Evolutionary conservation across 768 basidiomycete species (phyloP).

Genomic region (Pilatotrama ljubarskyi): DNA sequence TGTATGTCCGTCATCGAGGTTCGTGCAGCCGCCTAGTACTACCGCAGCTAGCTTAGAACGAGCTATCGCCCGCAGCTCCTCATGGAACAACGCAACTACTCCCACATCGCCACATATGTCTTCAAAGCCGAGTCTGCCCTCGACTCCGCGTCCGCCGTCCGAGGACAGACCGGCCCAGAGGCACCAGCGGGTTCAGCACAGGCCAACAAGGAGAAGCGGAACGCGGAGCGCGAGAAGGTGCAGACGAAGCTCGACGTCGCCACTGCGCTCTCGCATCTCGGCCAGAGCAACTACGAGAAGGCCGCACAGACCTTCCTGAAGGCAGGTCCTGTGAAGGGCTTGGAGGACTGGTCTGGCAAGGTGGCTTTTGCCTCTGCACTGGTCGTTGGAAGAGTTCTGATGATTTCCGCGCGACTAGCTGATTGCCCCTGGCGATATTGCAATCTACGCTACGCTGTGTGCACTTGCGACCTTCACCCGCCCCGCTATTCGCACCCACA

Average conservation of each 20-base stretch:
- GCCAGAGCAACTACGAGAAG: conserved; percentile 72
- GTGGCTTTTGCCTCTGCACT: conserved; percentile 30
- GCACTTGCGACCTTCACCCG: conserved; percentile 78
- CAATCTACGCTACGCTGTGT: conserved; percentile 82
- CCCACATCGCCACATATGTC: conserved; percentile 87
- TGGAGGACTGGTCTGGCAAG: conserved; percentile 80
- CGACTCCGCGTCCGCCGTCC: conserved; percentile 48
- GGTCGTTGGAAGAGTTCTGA: background rate
- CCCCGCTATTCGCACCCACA: conserved; percentile 61
- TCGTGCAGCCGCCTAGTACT: conserved; percentile 14
- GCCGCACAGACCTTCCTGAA: conserved; percentile 75
- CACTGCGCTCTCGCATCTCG: conserved; percentile 72
- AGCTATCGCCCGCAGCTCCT: conserved; percentile 56
- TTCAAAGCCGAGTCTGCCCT: conserved; percentile 95
- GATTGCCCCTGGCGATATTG: conserved; percentile 79
- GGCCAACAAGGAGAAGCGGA: conserved; percentile 44
- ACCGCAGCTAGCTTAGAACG: background rate
- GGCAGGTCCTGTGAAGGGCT: conserved; percentile 60
- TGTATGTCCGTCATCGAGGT: conserved; percentile 83
- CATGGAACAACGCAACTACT: conserved; percentile 83
- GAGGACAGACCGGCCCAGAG: conserved; percentile 20
- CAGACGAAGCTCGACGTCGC: conserved; percentile 83
- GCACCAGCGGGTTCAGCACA: conserved; percentile 27
- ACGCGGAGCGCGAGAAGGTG: conserved; percentile 63
- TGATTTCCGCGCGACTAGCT: conserved; percentile 43